Evolutionary conservation across 331 rosid species (phyloP), one percentile per base, ranked within the genome.

Genomic region (Quercus phellos): DNA sequence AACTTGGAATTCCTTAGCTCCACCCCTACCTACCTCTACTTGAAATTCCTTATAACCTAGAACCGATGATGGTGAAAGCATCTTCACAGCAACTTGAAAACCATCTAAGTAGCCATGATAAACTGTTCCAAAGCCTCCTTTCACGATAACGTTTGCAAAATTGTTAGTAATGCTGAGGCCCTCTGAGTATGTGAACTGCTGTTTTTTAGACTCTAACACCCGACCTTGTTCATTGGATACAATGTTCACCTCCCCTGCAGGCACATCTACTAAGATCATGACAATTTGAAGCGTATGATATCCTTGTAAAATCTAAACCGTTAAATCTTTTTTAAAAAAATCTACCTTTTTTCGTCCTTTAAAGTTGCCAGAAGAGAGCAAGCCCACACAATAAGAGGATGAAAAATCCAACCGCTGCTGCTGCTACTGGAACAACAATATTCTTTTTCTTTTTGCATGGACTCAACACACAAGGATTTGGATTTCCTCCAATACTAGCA

Each of bases 61-160:
- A 30, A 76, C 66, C 46, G 86, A 75, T 56, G 80, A 76, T 10
- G 58, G 67, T 26, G 88, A 85, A 54, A 88, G 84, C 81, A 78
- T 79, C 77, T 87, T 90, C 70, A 89, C 91, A 68, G 96, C 93
- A 64, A 87, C 93, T 87, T 85, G 85, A 72, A 87, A 70, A 10
- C 61, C 73, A 72, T 81, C 87, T 11, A 81, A 59, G 64, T 26
- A 42, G 19, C 92, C 94, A 58, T 77, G 79, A 66, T 83, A 88
- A 55, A 88, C 92, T 19, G 63, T 61, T 83, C 94, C 94, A 63
- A 73, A 84, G 12, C 89, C 92, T 77, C 94, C 94, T 77, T 75
- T 81, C 7, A 89, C 90, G 4, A 90, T 59, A 78, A 81, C 22
- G 73, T 53, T 88, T 68, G 77, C 58, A 56, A 90, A 88, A 78